These are phyloP conservation scores for Suhomyces xylopsoci DNA, from an alignment of 805 yeast species.

Conservation along the genomic window DNA sequence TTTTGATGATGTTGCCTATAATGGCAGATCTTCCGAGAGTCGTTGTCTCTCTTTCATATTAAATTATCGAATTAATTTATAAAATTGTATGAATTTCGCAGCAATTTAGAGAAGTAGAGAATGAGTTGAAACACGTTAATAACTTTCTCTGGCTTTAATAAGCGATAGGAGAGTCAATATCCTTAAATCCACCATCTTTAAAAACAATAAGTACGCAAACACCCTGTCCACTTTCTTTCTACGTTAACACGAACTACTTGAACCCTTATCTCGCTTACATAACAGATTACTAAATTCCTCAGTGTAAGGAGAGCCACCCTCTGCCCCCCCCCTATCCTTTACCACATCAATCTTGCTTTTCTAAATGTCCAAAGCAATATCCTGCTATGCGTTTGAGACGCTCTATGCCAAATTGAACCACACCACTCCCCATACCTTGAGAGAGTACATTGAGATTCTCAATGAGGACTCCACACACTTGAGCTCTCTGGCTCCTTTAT, in stretches of 20 bases:
- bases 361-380: slow-evolving; percentile 37
- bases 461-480: slow-evolving; percentile 9
- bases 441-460: slow-evolving; percentile 10
- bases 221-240: too few species aligned
- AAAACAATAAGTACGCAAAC: background rate
- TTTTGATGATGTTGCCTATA: too few species aligned
- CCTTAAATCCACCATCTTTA: background rate
- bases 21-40: too few species aligned
- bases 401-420: slow-evolving; percentile 20
- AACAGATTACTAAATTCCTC: background rate
- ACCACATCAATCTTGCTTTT: background rate
- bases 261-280: background rate
- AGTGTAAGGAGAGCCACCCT: background rate
- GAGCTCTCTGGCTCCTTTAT: slow-evolving; percentile 53
- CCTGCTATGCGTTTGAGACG: slow-evolving; percentile 37
- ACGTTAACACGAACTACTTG: background rate
- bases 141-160: too few species aligned
- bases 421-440: slow-evolving; percentile 12
- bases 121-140: too few species aligned
- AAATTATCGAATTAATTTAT: background rate
- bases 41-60: background rate
- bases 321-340: background rate
- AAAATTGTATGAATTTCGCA: background rate
- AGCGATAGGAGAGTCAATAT: background rate
- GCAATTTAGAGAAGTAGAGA: background rate